Evolutionary conservation across 371 early-diverging fungal species (phyloP), one percentile per base, ranked within the genome.

Genomic region (Mucor sp.): DNA sequence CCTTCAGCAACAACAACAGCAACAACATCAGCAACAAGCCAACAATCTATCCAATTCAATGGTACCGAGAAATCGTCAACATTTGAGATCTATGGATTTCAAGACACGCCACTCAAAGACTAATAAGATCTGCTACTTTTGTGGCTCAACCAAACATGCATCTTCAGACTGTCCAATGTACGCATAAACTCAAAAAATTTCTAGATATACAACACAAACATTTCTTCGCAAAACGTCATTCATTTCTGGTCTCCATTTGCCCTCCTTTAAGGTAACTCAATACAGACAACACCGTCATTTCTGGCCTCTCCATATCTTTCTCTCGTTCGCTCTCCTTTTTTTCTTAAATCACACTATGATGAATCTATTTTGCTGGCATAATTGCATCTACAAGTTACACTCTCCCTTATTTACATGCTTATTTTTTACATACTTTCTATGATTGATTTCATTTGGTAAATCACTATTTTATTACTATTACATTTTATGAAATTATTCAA

Each of bases 161-260:
- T 79, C 82, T 39, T 82, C 82, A 43, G 82, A 82, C 60, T 82
- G 82, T 55, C 82, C 82, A 44, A 62, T 76, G 47, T 79, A 82
- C 57, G 82, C 77, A 75, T 81, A 73, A 74, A 27, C 48, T 32
- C 23, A 37, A 56, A 55, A 23, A 14, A 53, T 19, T n/a, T 19
- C 19, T 44, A 44, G 44, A 44, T 44, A 44, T 44, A 44, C 44
- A 44, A 44, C n/a, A 44, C 0, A n/a, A n/a, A n/a, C n/a, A n/a
- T 44, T n/a, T 19, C 4, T 50, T 50, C 8, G 23, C 23, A 50
- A 44, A 50, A 50, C 50, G 50, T 50, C 50, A 8, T 23, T 44
- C n/a, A n/a, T 44, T 25, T 23, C 50, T 50, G 50, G 50, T 50
- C 50, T 50, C 50, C 25, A 50, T 50, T 14, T 23, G 21, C 50